These are phyloP conservation scores for Zymoseptoria ardabiliae DNA, from an alignment of 2,329 filamentous ascomycete genomes.

Conservation along the genomic window DNA sequence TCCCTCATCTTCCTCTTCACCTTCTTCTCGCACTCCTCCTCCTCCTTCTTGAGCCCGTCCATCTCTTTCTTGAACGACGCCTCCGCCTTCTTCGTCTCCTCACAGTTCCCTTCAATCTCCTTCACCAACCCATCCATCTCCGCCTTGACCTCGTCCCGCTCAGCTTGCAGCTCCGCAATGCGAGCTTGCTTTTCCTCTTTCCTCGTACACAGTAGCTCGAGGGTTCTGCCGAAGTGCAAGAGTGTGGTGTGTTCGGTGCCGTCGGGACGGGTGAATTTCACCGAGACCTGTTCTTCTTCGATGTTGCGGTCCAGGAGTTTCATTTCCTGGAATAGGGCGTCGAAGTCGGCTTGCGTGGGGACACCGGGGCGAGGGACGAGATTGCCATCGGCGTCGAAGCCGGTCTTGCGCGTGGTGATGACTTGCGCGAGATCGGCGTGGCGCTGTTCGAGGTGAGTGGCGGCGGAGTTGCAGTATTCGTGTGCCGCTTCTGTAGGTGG, in stretches of 20 bases:
- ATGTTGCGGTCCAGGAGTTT: slow-evolving; percentile 13
- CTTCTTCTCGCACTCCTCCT: slow-evolving; percentile 10
- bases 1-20: slow-evolving; percentile 14
- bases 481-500: slow-evolving; percentile 7
- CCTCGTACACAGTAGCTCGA: slow-evolving; percentile 11
- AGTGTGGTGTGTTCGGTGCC: slow-evolving; percentile 5
- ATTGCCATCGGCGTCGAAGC: slow-evolving; percentile 14
- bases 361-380: slow-evolving; percentile 8
- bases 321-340: slow-evolving; percentile 9
- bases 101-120: slow-evolving; percentile 9
- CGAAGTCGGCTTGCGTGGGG: slow-evolving; percentile 14
- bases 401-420: slow-evolving; percentile 11
- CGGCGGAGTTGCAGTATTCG: slow-evolving; percentile 8
- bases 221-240: slow-evolving; percentile 15
- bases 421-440: slow-evolving; percentile 8
- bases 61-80: slow-evolving; percentile 11
- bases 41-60: slow-evolving; percentile 12
- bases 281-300: slow-evolving; percentile 13
- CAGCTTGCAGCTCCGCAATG: slow-evolving; percentile 8
- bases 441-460: slow-evolving; percentile 1
- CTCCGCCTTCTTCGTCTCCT: slow-evolving; percentile 4
- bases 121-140: slow-evolving; percentile 16
- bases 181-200: slow-evolving; percentile 8
- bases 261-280: slow-evolving; percentile 5
- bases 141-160: slow-evolving; percentile 12